A percentile compares a stretch with the other conserved stretches of the same genome.
These are phyloP conservation scores for Penicillium salamii DNA, from an alignment of 495 filamentous ascomycete species.

Conservation along the genomic window DNA sequence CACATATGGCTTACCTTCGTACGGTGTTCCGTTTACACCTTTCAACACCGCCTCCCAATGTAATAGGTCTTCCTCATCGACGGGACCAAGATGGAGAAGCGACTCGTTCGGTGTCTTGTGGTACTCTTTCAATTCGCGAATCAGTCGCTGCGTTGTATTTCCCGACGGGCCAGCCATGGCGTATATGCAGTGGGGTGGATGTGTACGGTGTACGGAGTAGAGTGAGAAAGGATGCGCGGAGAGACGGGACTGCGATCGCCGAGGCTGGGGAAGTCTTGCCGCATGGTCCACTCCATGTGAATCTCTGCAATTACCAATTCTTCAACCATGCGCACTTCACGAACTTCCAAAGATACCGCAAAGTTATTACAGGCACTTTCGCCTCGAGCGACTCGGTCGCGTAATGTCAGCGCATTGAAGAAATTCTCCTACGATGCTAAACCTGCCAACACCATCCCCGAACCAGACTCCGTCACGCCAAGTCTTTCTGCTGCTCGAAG, in stretches of 20 bases:
- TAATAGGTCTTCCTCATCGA: constrained; percentile 66
- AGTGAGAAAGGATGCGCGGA: constrained; percentile 5
- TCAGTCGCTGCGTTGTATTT: constrained; percentile 56
- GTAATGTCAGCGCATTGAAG: constrained; percentile 22
- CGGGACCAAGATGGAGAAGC: constrained; percentile 62
- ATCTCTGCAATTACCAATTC: constrained; percentile 8
- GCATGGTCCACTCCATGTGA: constrained; percentile 20
- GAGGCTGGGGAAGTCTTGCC: constrained; percentile 6
- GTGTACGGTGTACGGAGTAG: not conserved
- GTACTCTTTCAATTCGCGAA: constrained; percentile 63
- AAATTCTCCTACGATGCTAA: constrained; percentile 29
- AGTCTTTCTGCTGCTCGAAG: constrained; percentile 5
- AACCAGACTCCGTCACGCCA: constrained; percentile 14
- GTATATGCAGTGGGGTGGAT: not conserved
- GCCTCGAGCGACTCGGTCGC: constrained; percentile 33
- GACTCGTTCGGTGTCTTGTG: constrained; percentile 52
- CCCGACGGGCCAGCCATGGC: constrained; percentile 18
- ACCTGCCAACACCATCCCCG: constrained; percentile 6
- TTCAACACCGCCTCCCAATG: constrained; percentile 79
- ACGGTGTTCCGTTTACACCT: constrained; percentile 62
- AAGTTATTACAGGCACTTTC: constrained; percentile 49
- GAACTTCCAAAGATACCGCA: constrained; percentile 56
- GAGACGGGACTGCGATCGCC: constrained; percentile 5
- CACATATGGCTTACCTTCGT: constrained; percentile 56
- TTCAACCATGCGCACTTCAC: constrained; percentile 57